These are phyloP conservation scores for Fusarium abutilonis DNA, from an alignment of 2,329 filamentous ascomycete genomes.

Conservation along the genomic window DNA sequence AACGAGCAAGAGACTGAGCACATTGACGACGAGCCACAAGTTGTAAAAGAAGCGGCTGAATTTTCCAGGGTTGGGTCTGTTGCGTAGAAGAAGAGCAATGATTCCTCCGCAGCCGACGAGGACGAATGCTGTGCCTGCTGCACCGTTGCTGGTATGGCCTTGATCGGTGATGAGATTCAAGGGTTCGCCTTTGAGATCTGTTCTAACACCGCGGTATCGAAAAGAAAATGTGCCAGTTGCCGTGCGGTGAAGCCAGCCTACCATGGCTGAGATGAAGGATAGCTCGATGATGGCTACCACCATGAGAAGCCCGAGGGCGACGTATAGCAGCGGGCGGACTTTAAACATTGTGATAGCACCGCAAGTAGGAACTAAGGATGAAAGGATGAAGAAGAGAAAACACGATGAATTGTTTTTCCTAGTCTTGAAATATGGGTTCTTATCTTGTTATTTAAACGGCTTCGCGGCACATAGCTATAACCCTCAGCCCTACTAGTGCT, in stretches of 20 bases:
- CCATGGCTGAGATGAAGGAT: constrained; percentile 44
- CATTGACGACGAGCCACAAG: constrained; percentile 38
- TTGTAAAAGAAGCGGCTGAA: constrained; percentile 35
- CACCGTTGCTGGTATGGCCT: constrained; percentile 46
- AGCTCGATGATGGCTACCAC: constrained; percentile 44
- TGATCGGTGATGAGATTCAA: constrained; percentile 43
- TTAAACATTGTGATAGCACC: constrained; percentile 1
- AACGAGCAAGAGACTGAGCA: constrained; percentile 38
- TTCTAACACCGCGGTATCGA: constrained; percentile 14
- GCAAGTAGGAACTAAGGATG: neutral
- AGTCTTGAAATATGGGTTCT: neutral
- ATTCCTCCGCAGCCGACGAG: constrained; percentile 43
- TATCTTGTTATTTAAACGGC: constrained; percentile 13
- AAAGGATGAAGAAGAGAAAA: neutral
- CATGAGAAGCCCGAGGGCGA: constrained; percentile 43
- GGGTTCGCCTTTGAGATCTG: constrained; percentile 36
- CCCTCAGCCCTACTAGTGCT: constrained; percentile 30
- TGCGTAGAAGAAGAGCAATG: constrained; percentile 37
- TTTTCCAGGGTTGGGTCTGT: constrained; percentile 15
- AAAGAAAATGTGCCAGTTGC: constrained; percentile 41
- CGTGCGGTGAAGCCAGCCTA: constrained; percentile 43
- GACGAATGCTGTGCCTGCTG: constrained; percentile 44
- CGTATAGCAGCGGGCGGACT: constrained; percentile 30
- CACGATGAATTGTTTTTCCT: neutral
- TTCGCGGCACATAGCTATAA: neutral